Evolutionary conservation across 2,329 filamentous ascomycete genomes (phyloP), one percentile per base, ranked within the genome.

Genomic region (Didymella sp.): DNA sequence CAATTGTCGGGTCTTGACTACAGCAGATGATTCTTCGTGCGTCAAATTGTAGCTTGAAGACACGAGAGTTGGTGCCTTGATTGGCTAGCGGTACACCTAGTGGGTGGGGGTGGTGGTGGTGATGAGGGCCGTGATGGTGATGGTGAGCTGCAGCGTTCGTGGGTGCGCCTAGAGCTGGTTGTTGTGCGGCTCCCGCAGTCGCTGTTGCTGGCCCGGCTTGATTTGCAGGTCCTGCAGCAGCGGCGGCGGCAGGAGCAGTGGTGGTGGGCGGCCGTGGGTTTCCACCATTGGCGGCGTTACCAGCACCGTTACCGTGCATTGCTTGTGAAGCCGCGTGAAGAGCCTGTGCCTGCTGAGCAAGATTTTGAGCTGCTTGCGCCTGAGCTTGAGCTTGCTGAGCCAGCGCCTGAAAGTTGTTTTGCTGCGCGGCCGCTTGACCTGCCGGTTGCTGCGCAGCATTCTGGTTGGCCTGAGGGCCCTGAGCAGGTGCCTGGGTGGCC

Each of bases 31-130:
- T 96, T 67, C 93, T 88, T 21, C 92, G 85, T 0, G 92, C 91
- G 73, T 99, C 95, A 66, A 97, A 99, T 75, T 99, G 95, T 31
- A 98, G 82, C 77, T 99, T 99, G 81, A 98, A 99, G 3, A 99
- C 90, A 22, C 95, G 77, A 11, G 85, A 83, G 31, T 81, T 82
- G 17, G 72, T 73, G 27, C 67, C 67, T 49, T 79, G 77, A 24
- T 58, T 69, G 50, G 62, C 67, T 28, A 67, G 60, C 4, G 62
- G 66, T 13, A 60, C 66, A 13, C 63, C 64, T 21, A 68, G 65
- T 19, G 62, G 66, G 51, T 69, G 67, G 12, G 21, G 21, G 38
- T 71, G 68, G 54, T 73, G 71, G 17, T 73, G 74, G 31, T 70
- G 72, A 25, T 71, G 66, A 41, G 67, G 60, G 37, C 63, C 66